Evolutionary conservation across 2,329 filamentous ascomycete species (phyloP).

Genomic region (Coleophoma eucalyptorum): DNA sequence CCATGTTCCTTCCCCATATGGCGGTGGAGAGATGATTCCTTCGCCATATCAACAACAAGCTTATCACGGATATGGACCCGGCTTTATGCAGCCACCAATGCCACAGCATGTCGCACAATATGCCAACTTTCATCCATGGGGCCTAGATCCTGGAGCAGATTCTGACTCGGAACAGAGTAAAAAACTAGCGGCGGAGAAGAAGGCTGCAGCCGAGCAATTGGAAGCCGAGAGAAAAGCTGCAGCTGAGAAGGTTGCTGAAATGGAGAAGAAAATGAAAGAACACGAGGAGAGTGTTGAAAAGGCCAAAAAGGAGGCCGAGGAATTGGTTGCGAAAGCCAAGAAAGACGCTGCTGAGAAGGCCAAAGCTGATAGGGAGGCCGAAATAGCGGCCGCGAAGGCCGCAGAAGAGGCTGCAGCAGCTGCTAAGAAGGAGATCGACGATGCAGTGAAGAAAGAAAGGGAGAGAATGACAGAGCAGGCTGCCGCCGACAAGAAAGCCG

Average conservation of each 20-base stretch:
- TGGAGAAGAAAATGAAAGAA: conserved; percentile 49
- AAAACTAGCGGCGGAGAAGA: too few species aligned
- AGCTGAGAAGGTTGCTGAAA: conserved; percentile 16
- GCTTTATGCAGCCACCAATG: conserved; percentile 1
- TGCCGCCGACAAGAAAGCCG: conserved; percentile 8
- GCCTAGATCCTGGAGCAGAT: neutral
- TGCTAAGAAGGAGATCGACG: conserved; percentile 40
- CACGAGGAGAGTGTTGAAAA: conserved; percentile 31
- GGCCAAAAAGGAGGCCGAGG: conserved; percentile 42
- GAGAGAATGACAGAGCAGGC: neutral
- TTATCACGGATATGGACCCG: neutral
- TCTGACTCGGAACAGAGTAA: too few species aligned
- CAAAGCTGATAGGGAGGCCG: conserved; percentile 36
- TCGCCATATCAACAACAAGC: neutral
- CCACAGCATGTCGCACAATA: conserved; percentile 2
- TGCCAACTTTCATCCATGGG: neutral
- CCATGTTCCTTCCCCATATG: conserved; percentile 18
- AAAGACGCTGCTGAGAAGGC: conserved; percentile 38
- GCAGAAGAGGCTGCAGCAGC: conserved; percentile 23
- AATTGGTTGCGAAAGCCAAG: conserved; percentile 41
- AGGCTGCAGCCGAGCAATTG: too few species aligned
- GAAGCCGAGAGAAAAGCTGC: neutral
- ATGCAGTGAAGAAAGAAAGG: conserved; percentile 39
- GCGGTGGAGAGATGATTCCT: conserved; percentile 1
- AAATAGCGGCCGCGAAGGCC: conserved; percentile 21